Evolutionary conservation across 129 eudicot genomes (phyloP).

Genomic region (Flaveria linearis): DNA sequence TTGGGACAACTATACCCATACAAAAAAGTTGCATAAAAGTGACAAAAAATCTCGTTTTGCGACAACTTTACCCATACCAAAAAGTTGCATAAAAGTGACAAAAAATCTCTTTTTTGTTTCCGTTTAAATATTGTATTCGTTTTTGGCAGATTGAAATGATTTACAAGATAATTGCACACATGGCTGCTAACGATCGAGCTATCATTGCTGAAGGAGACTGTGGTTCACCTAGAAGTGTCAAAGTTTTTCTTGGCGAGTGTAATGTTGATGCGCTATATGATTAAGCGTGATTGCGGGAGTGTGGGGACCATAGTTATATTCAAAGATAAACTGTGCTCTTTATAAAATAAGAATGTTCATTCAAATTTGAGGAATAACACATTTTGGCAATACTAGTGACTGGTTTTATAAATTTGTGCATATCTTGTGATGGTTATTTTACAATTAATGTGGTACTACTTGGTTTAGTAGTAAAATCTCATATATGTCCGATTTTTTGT

Average conservation of each 20-base stretch:
- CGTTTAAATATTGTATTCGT: background rate
- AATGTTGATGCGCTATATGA: constrained; percentile 69
- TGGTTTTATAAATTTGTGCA: background rate
- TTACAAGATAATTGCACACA: constrained; percentile 88
- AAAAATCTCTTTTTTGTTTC: background rate
- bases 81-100: background rate
- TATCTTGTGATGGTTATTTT: background rate
- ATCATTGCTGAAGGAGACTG: constrained; percentile 91
- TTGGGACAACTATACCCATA: background rate
- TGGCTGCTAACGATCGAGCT: constrained; percentile 97
- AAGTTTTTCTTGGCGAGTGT: constrained; percentile 92
- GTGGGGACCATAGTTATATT: constrained; percentile 1
- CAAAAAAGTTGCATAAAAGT: background rate
- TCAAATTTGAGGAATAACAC: constrained; percentile 8
- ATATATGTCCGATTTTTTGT: too few relatives aligned
- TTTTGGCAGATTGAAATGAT: constrained; percentile 89
- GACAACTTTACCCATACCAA: background rate
- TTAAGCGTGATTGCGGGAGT: constrained; percentile 16
- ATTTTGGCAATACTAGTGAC: background rate
- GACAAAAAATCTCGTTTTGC: too few relatives aligned
- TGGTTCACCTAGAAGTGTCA: constrained; percentile 84
- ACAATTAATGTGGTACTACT: background rate
- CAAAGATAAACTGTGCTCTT: background rate
- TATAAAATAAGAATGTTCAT: background rate
- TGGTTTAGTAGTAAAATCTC: background rate